phyloP scores from a whole-genome alignment of 768 basidiomycete species.

The Rickenella mellea region DNA sequence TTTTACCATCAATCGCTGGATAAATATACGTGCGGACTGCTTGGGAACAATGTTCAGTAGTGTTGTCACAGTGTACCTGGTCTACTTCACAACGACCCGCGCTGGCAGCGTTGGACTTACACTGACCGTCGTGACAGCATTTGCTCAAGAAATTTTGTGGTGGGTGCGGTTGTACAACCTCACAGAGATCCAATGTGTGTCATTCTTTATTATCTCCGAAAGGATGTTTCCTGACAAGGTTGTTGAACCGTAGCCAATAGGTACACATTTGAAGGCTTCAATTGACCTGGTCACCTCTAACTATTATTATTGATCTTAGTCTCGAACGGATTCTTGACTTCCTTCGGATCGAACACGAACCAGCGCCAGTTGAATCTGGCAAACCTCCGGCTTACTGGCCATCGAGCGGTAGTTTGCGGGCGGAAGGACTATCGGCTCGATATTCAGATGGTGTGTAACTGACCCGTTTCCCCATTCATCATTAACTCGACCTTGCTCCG shows the following conservation, averaged over 20 bases:
- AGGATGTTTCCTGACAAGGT: background rate
- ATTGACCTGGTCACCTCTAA: background rate
- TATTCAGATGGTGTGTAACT: slow-evolving; percentile 14
- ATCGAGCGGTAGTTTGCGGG: slow-evolving; percentile 23
- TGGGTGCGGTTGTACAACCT: slow-evolving; percentile 12
- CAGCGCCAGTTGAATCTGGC: slow-evolving; percentile 13
- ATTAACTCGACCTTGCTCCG: background rate
- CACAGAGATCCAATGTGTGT: slow-evolving; percentile 7
- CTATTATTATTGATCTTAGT: slow-evolving; percentile 1
- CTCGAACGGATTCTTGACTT: slow-evolving; percentile 27
- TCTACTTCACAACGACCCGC: background rate
- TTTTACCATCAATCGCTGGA: slow-evolving; percentile 18
- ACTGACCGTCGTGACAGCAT: slow-evolving; percentile 4
- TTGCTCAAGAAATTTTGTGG: slow-evolving; percentile 6
- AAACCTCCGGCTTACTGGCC: slow-evolving; percentile 34
- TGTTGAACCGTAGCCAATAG: slow-evolving; percentile 1
- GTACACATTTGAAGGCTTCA: background rate
- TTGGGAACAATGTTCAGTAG: slow-evolving; percentile 29
- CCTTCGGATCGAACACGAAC: slow-evolving; percentile 29
- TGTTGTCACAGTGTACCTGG: slow-evolving; percentile 3
- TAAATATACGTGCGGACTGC: slow-evolving; percentile 24
- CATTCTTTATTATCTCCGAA: too few relatives aligned
- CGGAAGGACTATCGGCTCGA: slow-evolving; percentile 25
- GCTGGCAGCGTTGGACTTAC: slow-evolving; percentile 8
- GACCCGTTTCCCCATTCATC: background rate